Evolutionary conservation across 768 basidiomycete genomes (phyloP), one percentile per base, ranked within the genome.

Genomic region (Tricholoma furcatifolium): DNA sequence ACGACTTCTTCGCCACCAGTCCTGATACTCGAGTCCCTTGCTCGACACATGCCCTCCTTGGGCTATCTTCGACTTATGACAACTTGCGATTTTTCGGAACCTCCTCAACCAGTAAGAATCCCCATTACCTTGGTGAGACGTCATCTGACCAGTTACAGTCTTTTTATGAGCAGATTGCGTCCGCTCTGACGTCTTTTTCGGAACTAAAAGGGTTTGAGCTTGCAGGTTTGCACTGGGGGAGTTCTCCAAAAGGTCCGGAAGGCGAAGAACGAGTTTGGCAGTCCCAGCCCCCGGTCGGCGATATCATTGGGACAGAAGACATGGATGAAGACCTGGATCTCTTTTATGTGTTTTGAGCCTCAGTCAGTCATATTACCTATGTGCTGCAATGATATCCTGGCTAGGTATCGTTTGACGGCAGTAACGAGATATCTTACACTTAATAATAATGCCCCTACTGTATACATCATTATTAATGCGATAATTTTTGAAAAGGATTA

Each of bases 141-240:
- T 39, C 58, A 61, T 65, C 62, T 59, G 51, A 45, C 36, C 42
- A 57, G 57, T 52, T 50, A 15, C 62, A 90, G 85, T 72, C 75
- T 17, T 87, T 87, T 62, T 85, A 85, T 60, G 71, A 81, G 43
- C 76, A 84, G 56, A 79, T 87, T 39, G 78, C 85, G 48, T 68
- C 70, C 43, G 71, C 75, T 6, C 74, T 91, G 55, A 72, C 76
- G n/a, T 76, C 77, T 7, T 78, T 91, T 56, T 70, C 80, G n/a
- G 69, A 79, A 50, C 76, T 91, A 32, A 71, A 77, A 56, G 79
- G 80, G 42, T 88, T 88, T 61, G 88, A 90, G 64, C 79, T 91
- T 24, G 84, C 79, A 43, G 89, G 88, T 31, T 81, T 90, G 70
- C 85, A 85, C 58, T 91, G 88, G 87, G 75, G 78, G 43, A 83